Evolutionary conservation across 2,329 filamentous ascomycete genomes (phyloP), one percentile per base, ranked within the genome.

Genomic region (Alternaria sp.): DNA sequence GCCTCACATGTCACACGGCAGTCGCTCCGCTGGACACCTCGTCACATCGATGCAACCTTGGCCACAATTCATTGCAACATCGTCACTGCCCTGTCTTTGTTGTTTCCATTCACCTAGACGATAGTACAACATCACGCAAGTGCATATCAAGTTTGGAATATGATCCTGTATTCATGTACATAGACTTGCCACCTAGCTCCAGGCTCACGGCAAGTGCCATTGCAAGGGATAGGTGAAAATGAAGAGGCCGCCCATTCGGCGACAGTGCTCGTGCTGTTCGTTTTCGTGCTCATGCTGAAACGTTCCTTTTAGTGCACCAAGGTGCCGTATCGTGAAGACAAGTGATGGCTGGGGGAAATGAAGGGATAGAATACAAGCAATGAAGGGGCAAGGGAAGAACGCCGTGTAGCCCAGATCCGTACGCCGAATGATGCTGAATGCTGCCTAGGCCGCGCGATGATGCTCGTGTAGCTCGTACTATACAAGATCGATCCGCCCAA

Each of bases 391-490:
- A 58, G 58, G 62, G 46, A 60, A 54, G 45, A 60, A 65, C 58
- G 60, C 51, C 55, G 55, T 60, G 50, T 45, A 67, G 59, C 63
- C 56, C 59, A 44, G 59, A 47, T 64, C 65, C 64, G 62, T 71
- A 72, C 75, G 74, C 76, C 75, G 58, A 64, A 62, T 67, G n/a
- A 78, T 77, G 74, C 74, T 58, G 54, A 69, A 69, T 64, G 57
- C 69, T 69, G 66, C 69, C 71, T 62, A 76, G 66, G 76, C 74
- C 76, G 71, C 72, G 69, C 63, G 68, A 66, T 62, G 65, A 77
- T 77, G 74, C 74, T 76, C 66, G 65, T 74, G 66, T 69, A 62
- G 71, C n/a, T 69, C 62, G 71, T 79, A 79, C 71, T 79, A 75
- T 78, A 79, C 77, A 79, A 74, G 67, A 65, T 36, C 69, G 60